phyloP scores from a whole-genome alignment of 2,329 filamentous ascomycete species.

The Alternaria rosae region DNA sequence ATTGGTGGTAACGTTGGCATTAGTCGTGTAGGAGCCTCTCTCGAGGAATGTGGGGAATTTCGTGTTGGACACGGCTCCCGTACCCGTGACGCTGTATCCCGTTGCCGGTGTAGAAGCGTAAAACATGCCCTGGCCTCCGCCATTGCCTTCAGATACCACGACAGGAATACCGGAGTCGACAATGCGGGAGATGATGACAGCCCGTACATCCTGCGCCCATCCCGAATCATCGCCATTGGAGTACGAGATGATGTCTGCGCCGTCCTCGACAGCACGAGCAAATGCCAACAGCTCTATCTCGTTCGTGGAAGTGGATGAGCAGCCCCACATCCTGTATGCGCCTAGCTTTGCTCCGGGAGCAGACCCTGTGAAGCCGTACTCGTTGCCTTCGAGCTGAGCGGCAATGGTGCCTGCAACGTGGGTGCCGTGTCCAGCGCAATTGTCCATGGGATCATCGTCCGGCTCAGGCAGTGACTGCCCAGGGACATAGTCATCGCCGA shows the following conservation, averaged over 20 bases:
- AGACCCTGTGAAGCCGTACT: conserved; percentile 25
- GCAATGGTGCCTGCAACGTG: conserved; percentile 65
- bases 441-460: conserved; percentile 60
- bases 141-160: conserved; percentile 62
- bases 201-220: conserved; percentile 50
- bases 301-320: conserved; percentile 10
- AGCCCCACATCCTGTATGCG: conserved; percentile 23
- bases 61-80: conserved; percentile 55
- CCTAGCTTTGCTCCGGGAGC: conserved; percentile 29
- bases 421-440: conserved; percentile 65
- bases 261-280: conserved; percentile 63
- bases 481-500: conserved; percentile 58
- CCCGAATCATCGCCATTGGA: conserved; percentile 29
- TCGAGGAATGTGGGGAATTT: conserved; percentile 27
- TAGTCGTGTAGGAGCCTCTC: conserved; percentile 34
- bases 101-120: conserved; percentile 53
- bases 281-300: conserved; percentile 25
- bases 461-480: conserved; percentile 52
- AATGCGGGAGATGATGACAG: conserved; percentile 52
- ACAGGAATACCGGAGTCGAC: conserved; percentile 59
- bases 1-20: conserved; percentile 42
- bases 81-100: conserved; percentile 53
- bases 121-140: conserved; percentile 59
- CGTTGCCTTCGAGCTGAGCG: conserved; percentile 58
- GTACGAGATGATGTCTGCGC: conserved; percentile 47